These are phyloP conservation scores for Ogataea henricii DNA, from an alignment of 805 yeast genomes.

Conservation along the genomic window DNA sequence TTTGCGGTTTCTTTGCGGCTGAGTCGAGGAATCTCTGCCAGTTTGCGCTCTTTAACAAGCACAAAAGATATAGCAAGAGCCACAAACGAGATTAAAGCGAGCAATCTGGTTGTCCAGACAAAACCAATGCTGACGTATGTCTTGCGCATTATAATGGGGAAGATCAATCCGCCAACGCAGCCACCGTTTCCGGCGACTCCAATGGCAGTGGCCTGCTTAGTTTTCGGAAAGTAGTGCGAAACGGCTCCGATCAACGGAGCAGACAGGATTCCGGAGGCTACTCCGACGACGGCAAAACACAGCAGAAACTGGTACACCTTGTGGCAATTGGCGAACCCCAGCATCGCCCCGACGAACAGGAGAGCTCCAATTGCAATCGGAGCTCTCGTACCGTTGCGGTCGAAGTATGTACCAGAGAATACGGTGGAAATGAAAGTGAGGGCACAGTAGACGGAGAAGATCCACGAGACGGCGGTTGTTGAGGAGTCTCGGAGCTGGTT, in stretches of 20 bases:
- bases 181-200: constrained; percentile 54
- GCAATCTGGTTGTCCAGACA: constrained; percentile 55
- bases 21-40: constrained; percentile 10
- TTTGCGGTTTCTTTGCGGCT: constrained; percentile 7
- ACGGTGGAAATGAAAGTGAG: constrained; percentile 44
- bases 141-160: constrained; percentile 52
- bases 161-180: constrained; percentile 50
- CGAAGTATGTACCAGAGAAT: constrained; percentile 52
- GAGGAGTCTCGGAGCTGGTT: constrained; percentile 50
- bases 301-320: constrained; percentile 62
- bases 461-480: constrained; percentile 61
- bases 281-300: constrained; percentile 58
- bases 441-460: constrained; percentile 57
- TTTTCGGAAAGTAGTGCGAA: constrained; percentile 60
- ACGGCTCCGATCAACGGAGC: constrained; percentile 63
- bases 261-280: constrained; percentile 59
- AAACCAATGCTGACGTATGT: constrained; percentile 51
- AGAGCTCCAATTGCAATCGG: constrained; percentile 44
- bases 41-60: constrained; percentile 39
- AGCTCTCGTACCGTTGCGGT: constrained; percentile 52
- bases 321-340: constrained; percentile 55
- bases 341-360: constrained; percentile 41
- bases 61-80: constrained; percentile 28
- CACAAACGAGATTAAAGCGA: constrained; percentile 45
- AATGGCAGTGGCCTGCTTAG: constrained; percentile 55